phyloP scores from a whole-genome alignment of 345 rosid species.

The Trapa incisa region DNA sequence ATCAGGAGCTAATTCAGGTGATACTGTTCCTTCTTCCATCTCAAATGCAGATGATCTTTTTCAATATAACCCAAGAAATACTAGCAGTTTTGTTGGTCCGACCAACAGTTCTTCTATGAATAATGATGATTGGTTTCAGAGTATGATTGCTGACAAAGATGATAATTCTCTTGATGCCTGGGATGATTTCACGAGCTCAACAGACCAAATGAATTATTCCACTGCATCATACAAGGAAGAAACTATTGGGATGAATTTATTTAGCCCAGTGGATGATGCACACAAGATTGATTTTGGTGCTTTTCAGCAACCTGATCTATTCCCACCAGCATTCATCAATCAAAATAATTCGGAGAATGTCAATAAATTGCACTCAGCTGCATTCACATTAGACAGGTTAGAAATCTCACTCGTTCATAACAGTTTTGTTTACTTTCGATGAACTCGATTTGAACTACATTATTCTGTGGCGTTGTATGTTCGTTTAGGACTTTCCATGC shows the following conservation, averaged over 20 bases:
- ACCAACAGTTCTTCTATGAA: slow-evolving; percentile 20
- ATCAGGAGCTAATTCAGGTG: slow-evolving; percentile 4
- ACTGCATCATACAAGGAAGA: slow-evolving; percentile 18
- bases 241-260: slow-evolving; percentile 17
- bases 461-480: not conserved
- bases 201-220: slow-evolving; percentile 12
- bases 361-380: slow-evolving; percentile 17
- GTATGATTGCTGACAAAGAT: slow-evolving; percentile 22
- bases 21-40: slow-evolving; percentile 3
- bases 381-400: slow-evolving; percentile 34
- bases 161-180: slow-evolving; percentile 47
- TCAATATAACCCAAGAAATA: slow-evolving; percentile 8
- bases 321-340: slow-evolving; percentile 21
- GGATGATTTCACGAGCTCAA: slow-evolving; percentile 52
- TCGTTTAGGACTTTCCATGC: slow-evolving; percentile 22
- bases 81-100: slow-evolving; percentile 8
- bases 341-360: slow-evolving; percentile 20
- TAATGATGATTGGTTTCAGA: slow-evolving; percentile 15
- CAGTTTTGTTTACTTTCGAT: not conserved
- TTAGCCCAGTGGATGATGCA: slow-evolving; percentile 12
- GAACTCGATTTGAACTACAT: no score
- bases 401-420: not conserved
- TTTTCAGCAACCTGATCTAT: slow-evolving; percentile 24
- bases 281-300: slow-evolving; percentile 24
- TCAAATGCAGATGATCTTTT: slow-evolving; percentile 11